A percentile compares a stretch with the other conserved stretches of the same genome.
Evolutionary conservation across 176 grass and related monocot species (phyloP).

Genomic region (Phragmites australis): DNA sequence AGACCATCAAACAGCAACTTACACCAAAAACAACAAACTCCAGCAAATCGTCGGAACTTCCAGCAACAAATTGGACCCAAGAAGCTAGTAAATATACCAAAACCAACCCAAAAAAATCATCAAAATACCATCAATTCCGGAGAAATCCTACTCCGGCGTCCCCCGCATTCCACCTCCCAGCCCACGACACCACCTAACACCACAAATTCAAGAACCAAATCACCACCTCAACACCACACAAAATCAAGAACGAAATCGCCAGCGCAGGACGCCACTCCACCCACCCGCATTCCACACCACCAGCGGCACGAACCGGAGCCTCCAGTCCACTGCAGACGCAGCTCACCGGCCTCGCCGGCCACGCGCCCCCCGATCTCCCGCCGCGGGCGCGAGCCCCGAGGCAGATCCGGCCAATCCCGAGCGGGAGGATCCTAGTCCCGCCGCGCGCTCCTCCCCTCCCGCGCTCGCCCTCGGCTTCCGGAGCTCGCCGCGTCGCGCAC

Average conservation of each 20-base stretch:
- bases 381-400: constrained; percentile 42
- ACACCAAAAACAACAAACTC: constrained; percentile 13
- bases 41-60: background rate
- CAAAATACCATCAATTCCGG: constrained; percentile 9
- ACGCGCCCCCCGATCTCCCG: constrained; percentile 28
- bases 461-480: background rate
- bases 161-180: constrained; percentile 24
- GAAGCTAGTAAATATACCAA: constrained; percentile 16
- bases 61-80: constrained; percentile 15
- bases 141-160: background rate
- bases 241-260: background rate
- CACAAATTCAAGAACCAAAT: constrained; percentile 32
- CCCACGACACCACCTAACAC: background rate
- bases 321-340: background rate
- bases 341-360: constrained; percentile 10
- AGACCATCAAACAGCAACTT: background rate
- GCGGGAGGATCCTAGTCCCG: background rate
- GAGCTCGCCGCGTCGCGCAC: background rate
- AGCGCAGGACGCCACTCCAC: background rate
- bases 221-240: background rate
- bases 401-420: constrained; percentile 34
- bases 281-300: constrained; percentile 40
- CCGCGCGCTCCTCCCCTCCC: constrained; percentile 7
- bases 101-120: background rate
- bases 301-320: background rate